Evolutionary conservation across 208 protist genomes (phyloP), one percentile per base, ranked within the genome.

Genomic region (Trypanosoma vivax): DNA sequence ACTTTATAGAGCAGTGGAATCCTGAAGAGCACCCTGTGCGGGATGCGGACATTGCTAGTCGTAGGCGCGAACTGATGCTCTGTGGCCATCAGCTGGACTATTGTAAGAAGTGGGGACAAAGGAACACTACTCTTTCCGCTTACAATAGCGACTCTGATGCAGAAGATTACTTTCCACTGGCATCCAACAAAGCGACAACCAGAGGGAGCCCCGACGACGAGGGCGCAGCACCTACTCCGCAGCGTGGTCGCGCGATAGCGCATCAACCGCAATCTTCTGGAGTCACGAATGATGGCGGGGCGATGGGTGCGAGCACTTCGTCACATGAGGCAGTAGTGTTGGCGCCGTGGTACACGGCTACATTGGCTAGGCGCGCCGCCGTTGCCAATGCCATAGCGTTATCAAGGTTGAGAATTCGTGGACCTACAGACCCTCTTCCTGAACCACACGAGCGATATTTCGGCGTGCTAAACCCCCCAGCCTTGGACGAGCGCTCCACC

Each of bases 391-490:
- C 24, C 14, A 43, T 62, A 41, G 3, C 35, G 19, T 18, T 23
- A 37, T 47, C 51, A 11, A 35, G 54, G 25, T 21, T n/a, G 35
- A 50, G 23, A 28, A 21, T 19, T 18, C 28, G 37, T 29, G 37
- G 33, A 1, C 27, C 53, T 2, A 39, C 45, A 0, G 67, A 63
- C 14, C 25, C 35, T 18, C 29, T 74, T 14, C 77, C 69, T n/a
- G 65, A 76, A 7, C 87, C 87, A 27, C 75, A 88, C 60, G 51
- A 76, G n/a, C 70, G 73, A 5, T 90, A 79, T 43, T 65, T 76
- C 2, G 65, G 70, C 6, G 78, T 86, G 25, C 71, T 67, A 29
- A 91, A 94, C 49, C 88, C 88, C 1, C 88, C 88, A 1, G 55
- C 79, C 6, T 31, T 92, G 9, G 79, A 88, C 48, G 53, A 67